Evolutionary conservation across 1,139 yeast species (phyloP), one percentile per base, ranked within the genome.

Genomic region (Hyphopichia wangnamkhiaoensis): DNA sequence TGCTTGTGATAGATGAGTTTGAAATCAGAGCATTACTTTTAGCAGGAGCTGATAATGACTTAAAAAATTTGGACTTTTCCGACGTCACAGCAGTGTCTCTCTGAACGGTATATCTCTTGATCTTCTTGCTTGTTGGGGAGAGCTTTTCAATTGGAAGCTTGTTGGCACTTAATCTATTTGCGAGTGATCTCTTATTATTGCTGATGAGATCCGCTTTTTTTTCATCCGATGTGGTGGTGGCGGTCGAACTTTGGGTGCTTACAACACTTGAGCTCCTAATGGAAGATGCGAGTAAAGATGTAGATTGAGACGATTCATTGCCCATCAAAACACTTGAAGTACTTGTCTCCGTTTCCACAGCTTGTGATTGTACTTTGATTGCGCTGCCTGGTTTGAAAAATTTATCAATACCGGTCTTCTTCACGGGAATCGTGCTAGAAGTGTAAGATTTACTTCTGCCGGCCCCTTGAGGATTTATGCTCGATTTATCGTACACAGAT

Each of bases 71-170:
- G 2, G 40, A 19, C 29, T 42, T 19, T 19, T 16, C 19, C 14
- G 20, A 25, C 10, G 5, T 42, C 18, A 19, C 39, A 2, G 45
- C 37, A 7, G 24, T 7, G 10, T 10, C 24, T 21, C 7, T 21
- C 2, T 37, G 41, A 6, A 41, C 44, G 9, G 37, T 38, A 23
- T 56, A 34, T 17, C 50, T 52, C 37, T 52, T 51, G 21, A 60
- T 48, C 38, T 58, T 59, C 43, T 53, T 63, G 31, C 63, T 53
- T 4, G 59, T 49, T 8, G 73, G 71, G 2, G 68, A 59, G 5
- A 50, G 38, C 27, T 45, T 44, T 14, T 32, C 36, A 35, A 5
- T 30, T 3, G 29, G 31, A 16, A 12, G 5, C 13, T 31, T 31
- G 2, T 16, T 6, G 15, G 5, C 26, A 12, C n/a, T 8, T 16